Conservation (phyloP, 2,329 filamentous ascomycete species). For the Paramyrothecium sp. region DNA sequence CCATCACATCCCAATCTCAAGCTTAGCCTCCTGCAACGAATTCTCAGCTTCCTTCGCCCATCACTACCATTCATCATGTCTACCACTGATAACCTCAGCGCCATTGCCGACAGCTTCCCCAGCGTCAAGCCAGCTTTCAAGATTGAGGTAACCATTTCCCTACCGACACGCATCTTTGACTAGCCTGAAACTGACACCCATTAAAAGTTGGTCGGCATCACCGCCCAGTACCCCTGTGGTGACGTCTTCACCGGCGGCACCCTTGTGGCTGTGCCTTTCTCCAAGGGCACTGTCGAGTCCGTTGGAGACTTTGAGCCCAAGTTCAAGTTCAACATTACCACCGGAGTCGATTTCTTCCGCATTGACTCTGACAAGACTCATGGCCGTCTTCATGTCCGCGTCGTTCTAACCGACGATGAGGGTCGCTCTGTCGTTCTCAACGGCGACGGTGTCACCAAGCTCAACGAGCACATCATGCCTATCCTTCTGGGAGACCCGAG, state of each 20-base stretch:
- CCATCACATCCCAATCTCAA: neutral
- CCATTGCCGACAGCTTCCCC: neutral
- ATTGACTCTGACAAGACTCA: constrained; percentile 2
- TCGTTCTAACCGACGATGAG: neutral
- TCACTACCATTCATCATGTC: neutral
- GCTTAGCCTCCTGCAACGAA: neutral
- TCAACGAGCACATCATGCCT: constrained; percentile 1
- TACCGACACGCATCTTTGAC: neutral
- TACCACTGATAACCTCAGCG: neutral
- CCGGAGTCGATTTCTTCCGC: constrained; percentile 1
- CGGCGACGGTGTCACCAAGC: neutral
- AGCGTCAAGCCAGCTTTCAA: neutral
- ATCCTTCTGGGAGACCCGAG: neutral
- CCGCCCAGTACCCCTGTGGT: neutral
- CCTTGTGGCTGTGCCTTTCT: neutral
- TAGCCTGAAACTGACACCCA: neutral
- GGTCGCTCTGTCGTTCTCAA: neutral
- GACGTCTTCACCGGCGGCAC: neutral
- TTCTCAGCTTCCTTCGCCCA: neutral
- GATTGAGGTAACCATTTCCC: neutral
- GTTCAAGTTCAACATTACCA: constrained; percentile 1
- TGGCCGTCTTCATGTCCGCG: neutral
- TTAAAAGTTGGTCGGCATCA: neutral
- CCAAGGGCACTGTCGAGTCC: neutral
- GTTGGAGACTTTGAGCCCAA: constrained; percentile 2